These are phyloP conservation scores for Apiospora malaysiana DNA, from an alignment of 2,329 filamentous ascomycete genomes.

Conservation along the genomic window DNA sequence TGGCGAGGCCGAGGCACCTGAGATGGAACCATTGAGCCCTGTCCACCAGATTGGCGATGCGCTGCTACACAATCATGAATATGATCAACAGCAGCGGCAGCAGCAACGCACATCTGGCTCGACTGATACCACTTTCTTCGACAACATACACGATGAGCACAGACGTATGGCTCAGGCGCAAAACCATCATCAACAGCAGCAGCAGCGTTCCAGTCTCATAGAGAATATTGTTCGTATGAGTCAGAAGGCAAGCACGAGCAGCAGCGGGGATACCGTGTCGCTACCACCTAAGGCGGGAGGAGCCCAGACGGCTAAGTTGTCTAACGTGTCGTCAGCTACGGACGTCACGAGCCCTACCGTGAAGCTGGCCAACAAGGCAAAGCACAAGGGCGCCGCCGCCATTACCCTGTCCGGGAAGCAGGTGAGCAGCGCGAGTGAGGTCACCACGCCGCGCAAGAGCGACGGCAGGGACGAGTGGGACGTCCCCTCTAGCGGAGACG, in stretches of 20 bases:
- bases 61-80: background rate
- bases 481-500: conserved; percentile 40
- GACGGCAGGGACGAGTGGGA: conserved; percentile 37
- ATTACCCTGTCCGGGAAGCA: conserved; percentile 20
- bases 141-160: conserved; percentile 35
- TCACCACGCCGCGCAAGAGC: conserved; percentile 38
- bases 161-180: conserved; percentile 24
- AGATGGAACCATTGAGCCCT: conserved; percentile 39
- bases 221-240: conserved; percentile 41
- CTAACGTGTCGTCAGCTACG: conserved; percentile 36
- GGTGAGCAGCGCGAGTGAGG: conserved; percentile 30
- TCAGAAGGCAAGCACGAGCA: conserved; percentile 39
- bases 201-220: conserved; percentile 38
- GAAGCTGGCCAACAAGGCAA: conserved; percentile 23
- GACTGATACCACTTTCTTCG: conserved; percentile 39
- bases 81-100: background rate
- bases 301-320: conserved; percentile 27
- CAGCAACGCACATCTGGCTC: conserved; percentile 31
- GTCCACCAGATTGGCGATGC: conserved; percentile 22
- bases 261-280: conserved; percentile 34
- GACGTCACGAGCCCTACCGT: conserved; percentile 36
- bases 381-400: conserved; percentile 24
- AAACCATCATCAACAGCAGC: conserved; percentile 17
- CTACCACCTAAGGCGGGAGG: conserved; percentile 30
- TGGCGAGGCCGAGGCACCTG: conserved; percentile 29